A percentile compares a stretch with the other conserved stretches of the same genome.
These are phyloP conservation scores for Brassica nigra DNA, from an alignment of 345 rosid genomes.

Conservation along the genomic window DNA sequence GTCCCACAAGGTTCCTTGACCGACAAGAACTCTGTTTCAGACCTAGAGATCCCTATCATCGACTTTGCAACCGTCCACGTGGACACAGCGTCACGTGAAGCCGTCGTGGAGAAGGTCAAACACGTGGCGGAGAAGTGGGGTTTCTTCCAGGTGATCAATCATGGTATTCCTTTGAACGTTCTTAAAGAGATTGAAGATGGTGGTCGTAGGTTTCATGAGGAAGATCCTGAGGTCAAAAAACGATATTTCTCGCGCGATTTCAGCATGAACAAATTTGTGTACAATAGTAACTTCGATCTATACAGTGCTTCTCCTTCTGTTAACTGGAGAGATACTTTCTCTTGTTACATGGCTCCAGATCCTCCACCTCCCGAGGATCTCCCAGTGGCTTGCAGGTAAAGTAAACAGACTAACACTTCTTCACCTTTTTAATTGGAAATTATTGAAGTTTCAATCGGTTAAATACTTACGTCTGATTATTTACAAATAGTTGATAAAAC, in stretches of 20 bases:
- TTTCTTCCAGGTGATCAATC: constrained; percentile 56
- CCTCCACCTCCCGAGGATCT: constrained; percentile 49
- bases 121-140: constrained; percentile 38
- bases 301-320: constrained; percentile 38
- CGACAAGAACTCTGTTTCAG: constrained; percentile 12
- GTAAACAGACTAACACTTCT: neutral
- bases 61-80: constrained; percentile 37
- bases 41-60: constrained; percentile 43
- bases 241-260: constrained; percentile 23
- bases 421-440: neutral
- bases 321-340: constrained; percentile 56
- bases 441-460: neutral
- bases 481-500: too few relatives aligned
- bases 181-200: constrained; percentile 34
- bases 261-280: constrained; percentile 23
- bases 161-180: constrained; percentile 44
- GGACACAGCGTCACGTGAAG: neutral
- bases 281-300: constrained; percentile 49
- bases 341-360: constrained; percentile 47
- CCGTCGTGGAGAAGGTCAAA: constrained; percentile 35
- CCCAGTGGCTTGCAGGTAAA: constrained; percentile 52
- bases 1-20: neutral
- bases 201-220: constrained; percentile 32
- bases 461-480: too few relatives aligned
- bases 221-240: constrained; percentile 35